Conservation (phyloP, 2,329 filamentous ascomycete genomes). For the Colletotrichum limetticola region DNA sequence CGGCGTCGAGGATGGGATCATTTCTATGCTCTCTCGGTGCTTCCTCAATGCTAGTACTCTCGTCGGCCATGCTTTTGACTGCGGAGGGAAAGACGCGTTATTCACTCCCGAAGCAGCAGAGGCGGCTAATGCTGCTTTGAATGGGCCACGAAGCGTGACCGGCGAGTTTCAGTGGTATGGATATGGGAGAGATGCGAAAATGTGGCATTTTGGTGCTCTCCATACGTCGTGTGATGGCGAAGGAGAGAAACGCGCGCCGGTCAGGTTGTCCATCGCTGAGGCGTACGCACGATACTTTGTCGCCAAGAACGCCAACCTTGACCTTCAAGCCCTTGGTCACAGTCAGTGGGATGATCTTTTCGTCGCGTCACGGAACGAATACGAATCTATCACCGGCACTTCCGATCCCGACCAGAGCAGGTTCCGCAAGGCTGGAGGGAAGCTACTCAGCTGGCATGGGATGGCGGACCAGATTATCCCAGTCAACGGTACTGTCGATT, state of each 20-base stretch:
- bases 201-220: not conserved
- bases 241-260: not conserved
- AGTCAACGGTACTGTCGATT: constrained; percentile 44
- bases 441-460: constrained; percentile 55
- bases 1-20: constrained; percentile 57
- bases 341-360: constrained; percentile 31
- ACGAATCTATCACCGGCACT: constrained; percentile 39
- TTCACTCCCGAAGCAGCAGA: not conserved
- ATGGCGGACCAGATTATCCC: constrained; percentile 48
- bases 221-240: not conserved
- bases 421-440: constrained; percentile 48
- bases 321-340: constrained; percentile 20
- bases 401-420: constrained; percentile 41
- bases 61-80: constrained; percentile 18
- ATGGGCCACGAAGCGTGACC: not conserved
- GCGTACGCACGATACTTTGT: constrained; percentile 16
- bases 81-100: constrained; percentile 39
- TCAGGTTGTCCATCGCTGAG: not conserved
- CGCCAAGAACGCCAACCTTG: constrained; percentile 42
- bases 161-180: constrained; percentile 16
- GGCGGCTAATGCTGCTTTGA: constrained; percentile 30
- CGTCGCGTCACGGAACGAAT: constrained; percentile 33
- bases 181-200: not conserved
- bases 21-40: constrained; percentile 38
- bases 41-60: constrained; percentile 29